Conservation (phyloP, 2,329 filamentous ascomycete genomes). For the Aspergillus luchuensis region DNA sequence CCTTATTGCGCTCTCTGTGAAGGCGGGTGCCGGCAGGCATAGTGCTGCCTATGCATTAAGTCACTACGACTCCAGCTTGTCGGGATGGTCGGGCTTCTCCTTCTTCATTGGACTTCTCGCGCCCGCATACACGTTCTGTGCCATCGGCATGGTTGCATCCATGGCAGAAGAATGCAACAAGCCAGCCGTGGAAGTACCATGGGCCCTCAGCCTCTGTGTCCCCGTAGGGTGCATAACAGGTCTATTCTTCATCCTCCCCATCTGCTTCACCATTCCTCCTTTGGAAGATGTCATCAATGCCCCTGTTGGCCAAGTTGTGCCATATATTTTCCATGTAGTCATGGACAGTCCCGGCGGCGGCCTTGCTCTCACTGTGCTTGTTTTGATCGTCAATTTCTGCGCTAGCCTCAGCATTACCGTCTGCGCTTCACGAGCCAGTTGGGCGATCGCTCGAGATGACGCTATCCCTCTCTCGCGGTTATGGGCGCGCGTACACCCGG, state of each 20-base stretch:
- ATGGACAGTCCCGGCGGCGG: constrained; percentile 54
- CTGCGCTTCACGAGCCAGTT: constrained; percentile 52
- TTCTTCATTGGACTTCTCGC: constrained; percentile 66
- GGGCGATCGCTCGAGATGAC: constrained; percentile 50
- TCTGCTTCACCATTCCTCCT: constrained; percentile 55
- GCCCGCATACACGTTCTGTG: constrained; percentile 60
- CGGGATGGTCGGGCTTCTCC: constrained; percentile 61
- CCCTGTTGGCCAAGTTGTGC: constrained; percentile 52
- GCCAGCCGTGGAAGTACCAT: constrained; percentile 55
- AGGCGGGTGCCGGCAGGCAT: constrained; percentile 57
- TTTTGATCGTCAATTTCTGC: constrained; percentile 55
- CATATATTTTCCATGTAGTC: constrained; percentile 53
- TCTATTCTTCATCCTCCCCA: constrained; percentile 58
- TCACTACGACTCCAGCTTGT: constrained; percentile 58
- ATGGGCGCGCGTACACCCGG: constrained; percentile 39
- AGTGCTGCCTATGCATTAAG: constrained; percentile 55
- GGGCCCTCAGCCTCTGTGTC: constrained; percentile 55
- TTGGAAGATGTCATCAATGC: constrained; percentile 49
- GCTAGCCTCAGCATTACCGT: constrained; percentile 57
- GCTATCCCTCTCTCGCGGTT: constrained; percentile 46
- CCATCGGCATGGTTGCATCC: constrained; percentile 63
- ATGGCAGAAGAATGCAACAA: constrained; percentile 64
- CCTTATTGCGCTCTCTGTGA: constrained; percentile 58
- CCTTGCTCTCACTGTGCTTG: constrained; percentile 52
- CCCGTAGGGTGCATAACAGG: constrained; percentile 58